Evolutionary conservation across 2,329 filamentous ascomycete genomes (phyloP), one percentile per base, ranked within the genome.

Genomic region (Phoma herbarum): DNA sequence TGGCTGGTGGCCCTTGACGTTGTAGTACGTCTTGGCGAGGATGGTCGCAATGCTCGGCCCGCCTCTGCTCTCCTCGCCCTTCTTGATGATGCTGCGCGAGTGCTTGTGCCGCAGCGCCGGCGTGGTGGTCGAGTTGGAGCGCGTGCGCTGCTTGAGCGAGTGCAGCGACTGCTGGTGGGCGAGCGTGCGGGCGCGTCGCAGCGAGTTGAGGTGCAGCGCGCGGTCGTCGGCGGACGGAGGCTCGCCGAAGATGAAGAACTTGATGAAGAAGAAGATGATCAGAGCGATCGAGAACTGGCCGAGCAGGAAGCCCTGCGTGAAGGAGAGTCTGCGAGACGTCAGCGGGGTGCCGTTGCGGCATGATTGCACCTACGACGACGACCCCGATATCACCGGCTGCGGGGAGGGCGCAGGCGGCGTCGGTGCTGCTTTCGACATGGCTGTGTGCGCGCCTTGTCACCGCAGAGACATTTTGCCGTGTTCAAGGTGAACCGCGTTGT

Each of bases 161-260:
- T 71, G 69, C 62, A 67, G 62, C 5, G 69, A 70, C 41, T 72
- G 67, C 62, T 77, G 75, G 78, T 97, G 92, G 23, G 90, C 88
- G 54, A 93, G 82, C 1, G 90, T 91, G 63, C 90, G 84, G 51
- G 89, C 87, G 58, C 89, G 87, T 25, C 91, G 87, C 66, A 92
- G 88, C 11, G 89, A 89, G 57, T 90, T 91, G 65, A 90, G 87
- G 42, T 90, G 82, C 8, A 91, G 84, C 12, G 92, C 91, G 20
- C 90, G 91, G 53, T 90, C 88, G 63, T 96, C 93, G 61, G 92
- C 85, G 1, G 91, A 92, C 0, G 93, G 92, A 5, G 92, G 88
- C 74, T 98, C 95, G 69, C 95, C 95, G 75, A 99, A 98, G 74
- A 99, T 98, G 85, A 99, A 99, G 86, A 97, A 99, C 77, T 97